phyloP scores from a whole-genome alignment of 768 basidiomycete genomes.

The Tylopilus sp. region DNA sequence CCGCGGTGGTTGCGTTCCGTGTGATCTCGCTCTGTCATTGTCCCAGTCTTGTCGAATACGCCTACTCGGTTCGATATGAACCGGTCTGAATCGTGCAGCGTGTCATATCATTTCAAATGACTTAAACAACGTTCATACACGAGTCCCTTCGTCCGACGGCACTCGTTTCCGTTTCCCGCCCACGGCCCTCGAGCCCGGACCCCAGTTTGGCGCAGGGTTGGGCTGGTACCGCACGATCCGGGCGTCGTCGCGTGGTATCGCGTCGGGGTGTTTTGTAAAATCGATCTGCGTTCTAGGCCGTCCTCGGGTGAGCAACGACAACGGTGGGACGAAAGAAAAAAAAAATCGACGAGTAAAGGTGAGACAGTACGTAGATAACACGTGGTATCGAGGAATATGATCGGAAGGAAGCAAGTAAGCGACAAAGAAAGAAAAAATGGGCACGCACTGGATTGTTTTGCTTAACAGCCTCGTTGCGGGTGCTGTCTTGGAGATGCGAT shows the following conservation, averaged over 20 bases:
- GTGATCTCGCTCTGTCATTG: too few relatives aligned
- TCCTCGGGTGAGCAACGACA: neutral
- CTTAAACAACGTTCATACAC: too few relatives aligned
- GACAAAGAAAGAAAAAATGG: neutral
- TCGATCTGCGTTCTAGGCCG: conserved; percentile 51
- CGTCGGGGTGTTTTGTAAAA: conserved; percentile 71
- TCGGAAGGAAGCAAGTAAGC: neutral
- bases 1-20: too few relatives aligned
- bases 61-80: too few relatives aligned
- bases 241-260: conserved; percentile 59
- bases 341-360: too few relatives aligned
- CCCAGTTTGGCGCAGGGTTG: conserved; percentile 93
- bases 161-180: conserved; percentile 35
- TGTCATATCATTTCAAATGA: too few relatives aligned
- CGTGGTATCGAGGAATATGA: too few relatives aligned
- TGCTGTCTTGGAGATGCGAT: conserved; percentile 73
- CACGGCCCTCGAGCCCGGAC: conserved; percentile 68
- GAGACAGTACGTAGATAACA: too few relatives aligned
- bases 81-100: too few relatives aligned
- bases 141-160: conserved; percentile 10
- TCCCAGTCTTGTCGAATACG: too few relatives aligned
- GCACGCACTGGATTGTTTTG: conserved; percentile 63
- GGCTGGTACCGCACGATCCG: conserved; percentile 87
- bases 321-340: too few relatives aligned
- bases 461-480: conserved; percentile 68